Evolutionary conservation across 2,329 filamentous ascomycete genomes (phyloP).

Genomic region (Aspergillus fumigatiaffinis): DNA sequence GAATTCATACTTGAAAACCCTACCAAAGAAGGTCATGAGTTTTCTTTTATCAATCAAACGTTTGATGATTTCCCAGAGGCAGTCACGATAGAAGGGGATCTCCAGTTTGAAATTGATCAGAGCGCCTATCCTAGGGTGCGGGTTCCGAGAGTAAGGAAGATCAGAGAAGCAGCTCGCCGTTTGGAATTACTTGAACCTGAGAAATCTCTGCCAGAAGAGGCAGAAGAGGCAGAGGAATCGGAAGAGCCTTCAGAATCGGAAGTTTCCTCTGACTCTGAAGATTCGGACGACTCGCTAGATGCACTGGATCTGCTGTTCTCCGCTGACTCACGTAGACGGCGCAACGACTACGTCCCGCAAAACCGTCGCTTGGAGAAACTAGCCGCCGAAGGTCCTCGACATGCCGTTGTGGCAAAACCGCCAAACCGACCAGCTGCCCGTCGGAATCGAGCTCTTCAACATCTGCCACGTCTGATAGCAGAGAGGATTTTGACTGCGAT

Average conservation of each 20-base stretch:
- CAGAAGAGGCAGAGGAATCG: not conserved
- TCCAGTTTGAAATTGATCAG: constrained; percentile 29
- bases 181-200: not conserved
- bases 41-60: constrained; percentile 38
- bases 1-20: constrained; percentile 23
- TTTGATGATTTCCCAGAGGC: constrained; percentile 28
- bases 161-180: constrained; percentile 3
- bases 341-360: constrained; percentile 1
- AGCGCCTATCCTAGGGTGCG: not conserved
- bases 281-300: not conserved
- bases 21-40: constrained; percentile 6
- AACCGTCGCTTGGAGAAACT: constrained; percentile 26
- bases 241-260: not conserved
- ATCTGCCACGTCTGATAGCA: constrained; percentile 25
- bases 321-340: not conserved
- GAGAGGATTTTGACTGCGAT: constrained; percentile 41
- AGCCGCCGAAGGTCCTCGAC: constrained; percentile 3
- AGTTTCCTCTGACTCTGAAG: not conserved
- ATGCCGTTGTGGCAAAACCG: not conserved
- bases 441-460: constrained; percentile 18
- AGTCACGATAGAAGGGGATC: constrained; percentile 28
- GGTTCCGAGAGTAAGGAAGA: constrained; percentile 3
- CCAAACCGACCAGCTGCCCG: constrained; percentile 17
- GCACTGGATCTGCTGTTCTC: not conserved
- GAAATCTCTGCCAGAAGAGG: not conserved